Evolutionary conservation across 116 monocot species (phyloP).

Genomic region (Iris pallida): DNA sequence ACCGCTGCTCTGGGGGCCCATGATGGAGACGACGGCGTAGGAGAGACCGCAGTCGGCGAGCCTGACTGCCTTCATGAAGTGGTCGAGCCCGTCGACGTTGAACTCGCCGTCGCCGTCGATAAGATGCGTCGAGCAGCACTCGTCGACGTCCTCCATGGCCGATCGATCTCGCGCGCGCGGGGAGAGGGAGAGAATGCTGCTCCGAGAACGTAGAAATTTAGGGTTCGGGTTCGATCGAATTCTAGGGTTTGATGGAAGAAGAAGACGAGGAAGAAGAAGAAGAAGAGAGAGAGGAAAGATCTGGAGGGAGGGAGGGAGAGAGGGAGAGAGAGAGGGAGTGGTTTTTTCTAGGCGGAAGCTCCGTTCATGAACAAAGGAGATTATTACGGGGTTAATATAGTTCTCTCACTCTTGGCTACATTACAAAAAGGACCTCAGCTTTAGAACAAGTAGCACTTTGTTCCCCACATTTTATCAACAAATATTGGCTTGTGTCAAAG

Average conservation of each 20-base stretch:
- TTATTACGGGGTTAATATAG: too few relatives aligned
- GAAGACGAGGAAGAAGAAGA: background rate
- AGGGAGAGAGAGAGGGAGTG: background rate
- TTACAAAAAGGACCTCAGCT: too few relatives aligned
- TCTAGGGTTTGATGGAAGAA: slow-evolving; percentile 9
- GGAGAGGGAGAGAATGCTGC: background rate
- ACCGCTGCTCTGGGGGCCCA: slow-evolving; percentile 45
- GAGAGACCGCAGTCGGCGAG: slow-evolving; percentile 29
- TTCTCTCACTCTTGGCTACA: too few relatives aligned
- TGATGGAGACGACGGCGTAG: slow-evolving; percentile 37
- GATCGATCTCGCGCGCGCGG: background rate
- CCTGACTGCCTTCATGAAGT: slow-evolving; percentile 24
- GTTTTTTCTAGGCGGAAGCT: background rate
- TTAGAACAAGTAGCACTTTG: too few relatives aligned
- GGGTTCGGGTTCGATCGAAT: background rate
- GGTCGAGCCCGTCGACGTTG: slow-evolving; percentile 15
- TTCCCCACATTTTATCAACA: too few relatives aligned
- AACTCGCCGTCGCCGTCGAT: slow-evolving; percentile 33
- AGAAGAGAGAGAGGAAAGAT: background rate
- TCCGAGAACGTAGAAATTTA: background rate
- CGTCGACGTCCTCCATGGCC: slow-evolving; percentile 2
- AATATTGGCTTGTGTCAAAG: too few relatives aligned
- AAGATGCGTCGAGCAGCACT: slow-evolving; percentile 28
- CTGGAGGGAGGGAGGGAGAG: background rate
- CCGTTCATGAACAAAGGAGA: background rate